Conservation (phyloP, 169 alveolate species). For the Plasmodium gallinaceum region DNA sequence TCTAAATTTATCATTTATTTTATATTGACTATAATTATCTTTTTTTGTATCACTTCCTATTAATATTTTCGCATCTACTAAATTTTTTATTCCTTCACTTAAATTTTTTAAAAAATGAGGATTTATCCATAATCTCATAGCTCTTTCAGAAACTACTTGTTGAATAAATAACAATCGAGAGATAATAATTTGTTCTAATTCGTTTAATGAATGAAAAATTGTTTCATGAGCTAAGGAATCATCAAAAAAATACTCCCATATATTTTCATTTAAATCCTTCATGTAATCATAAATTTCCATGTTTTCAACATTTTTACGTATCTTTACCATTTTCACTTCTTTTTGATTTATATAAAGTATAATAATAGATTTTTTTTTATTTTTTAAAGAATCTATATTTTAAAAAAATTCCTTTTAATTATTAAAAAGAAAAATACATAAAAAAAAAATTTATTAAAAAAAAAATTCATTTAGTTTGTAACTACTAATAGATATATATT, state of each 20-base stretch:
- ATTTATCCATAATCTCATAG: slow-evolving; percentile 88
- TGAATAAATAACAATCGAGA: slow-evolving; percentile 84
- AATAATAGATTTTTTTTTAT: no score
- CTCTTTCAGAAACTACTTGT: slow-evolving; percentile 90
- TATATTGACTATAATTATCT: slow-evolving; percentile 72
- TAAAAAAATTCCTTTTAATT: no score
- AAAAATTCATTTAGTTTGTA: no score
- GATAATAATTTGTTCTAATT: slow-evolving; percentile 84
- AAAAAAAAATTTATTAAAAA: no score
- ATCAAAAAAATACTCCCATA: slow-evolving; percentile 71
- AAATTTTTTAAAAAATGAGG: slow-evolving; percentile 82
- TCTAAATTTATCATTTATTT: slow-evolving; percentile 65
- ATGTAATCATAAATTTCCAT: slow-evolving; percentile 75
- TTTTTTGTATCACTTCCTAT: slow-evolving; percentile 70
- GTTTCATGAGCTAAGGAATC: slow-evolving; percentile 78
- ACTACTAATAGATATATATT: no score
- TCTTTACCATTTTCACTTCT: slow-evolving; percentile 53
- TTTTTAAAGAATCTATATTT: no score
- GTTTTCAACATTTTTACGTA: slow-evolving; percentile 68
- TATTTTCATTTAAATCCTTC: slow-evolving; percentile 65
- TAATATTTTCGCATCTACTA: slow-evolving; percentile 67
- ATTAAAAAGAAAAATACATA: no score
- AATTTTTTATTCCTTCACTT: slow-evolving; percentile 78
- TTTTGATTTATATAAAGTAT: no score
- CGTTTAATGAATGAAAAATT: slow-evolving; percentile 84